Base-by-base conservation (phyloP, 1,284 basidiomycete genomes). In the Chondrostereum purpureum region DNA sequence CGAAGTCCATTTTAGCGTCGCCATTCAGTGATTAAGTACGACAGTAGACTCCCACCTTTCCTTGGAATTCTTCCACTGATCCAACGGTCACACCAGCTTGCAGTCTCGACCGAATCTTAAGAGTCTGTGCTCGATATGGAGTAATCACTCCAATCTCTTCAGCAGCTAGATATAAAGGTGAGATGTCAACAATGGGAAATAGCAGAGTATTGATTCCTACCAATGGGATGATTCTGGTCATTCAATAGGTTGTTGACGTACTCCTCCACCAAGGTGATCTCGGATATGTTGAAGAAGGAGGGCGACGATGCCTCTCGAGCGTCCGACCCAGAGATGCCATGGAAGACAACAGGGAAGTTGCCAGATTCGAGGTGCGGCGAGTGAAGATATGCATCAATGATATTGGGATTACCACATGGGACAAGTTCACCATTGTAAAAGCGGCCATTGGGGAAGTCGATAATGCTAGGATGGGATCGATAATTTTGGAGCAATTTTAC, bases 201-300 rank as follows among this genome's bases (percentile, higher is more conserved):
- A 24, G 37, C 16, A n/a, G n/a, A n/a, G n/a, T n/a, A n/a, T n/a
- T n/a, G n/a, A 39, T 35, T 38, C 39, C 11, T 41, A 41, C 39
- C 5, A 12, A 41, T 41, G 3, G 17, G 39, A 22, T 23, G 21
- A 10, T 21, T 24, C 20, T 24, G 10, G 22, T 41, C 39, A 11
- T 13, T 10, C 2, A 16, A 21, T n/a, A 41, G 13, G n/a, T 1
- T 13, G 3, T 41, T 10, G 22, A 13, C 14, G 4, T 22, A 11
- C 2, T 58, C 53, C 53, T 77, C 78, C 39, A 82, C 77, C 41
- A 73, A 64, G 0, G 69, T 60, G 0, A 68, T 70, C 53, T 84
- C 80, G 31, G 72, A 68, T 27, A 75, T 66, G 48, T 83, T 84
- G 63, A 82, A 82, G 61, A 79, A 83, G 0, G 80, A 83, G 0